Percentiles rank a stretch among this genome's conserved stretches.
Evolutionary conservation across 768 basidiomycete genomes (phyloP).

Genomic region (Termitomyces sp.): DNA sequence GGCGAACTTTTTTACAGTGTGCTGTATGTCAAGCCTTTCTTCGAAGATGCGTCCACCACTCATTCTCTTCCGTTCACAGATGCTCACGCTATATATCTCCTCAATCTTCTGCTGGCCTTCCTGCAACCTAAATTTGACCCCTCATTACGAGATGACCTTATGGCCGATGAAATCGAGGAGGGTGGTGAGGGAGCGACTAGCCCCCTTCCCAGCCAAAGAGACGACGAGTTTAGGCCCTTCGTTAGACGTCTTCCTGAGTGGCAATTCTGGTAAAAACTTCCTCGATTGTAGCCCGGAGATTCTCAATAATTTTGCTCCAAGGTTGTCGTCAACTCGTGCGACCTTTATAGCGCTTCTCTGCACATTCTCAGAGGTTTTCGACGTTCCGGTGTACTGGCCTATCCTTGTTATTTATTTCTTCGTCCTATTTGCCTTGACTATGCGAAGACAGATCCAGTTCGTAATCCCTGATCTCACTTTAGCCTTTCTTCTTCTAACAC

Average conservation of each 20-base stretch:
- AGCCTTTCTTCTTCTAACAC: constrained; percentile 5
- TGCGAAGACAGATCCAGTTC: constrained; percentile 95
- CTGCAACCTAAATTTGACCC: constrained; percentile 98
- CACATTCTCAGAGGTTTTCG: constrained; percentile 82
- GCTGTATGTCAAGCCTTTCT: constrained; percentile 52
- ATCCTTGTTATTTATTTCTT: constrained; percentile 98
- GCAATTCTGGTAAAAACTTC: constrained; percentile 79
- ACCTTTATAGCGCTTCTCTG: constrained; percentile 78
- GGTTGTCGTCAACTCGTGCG: constrained; percentile 91
- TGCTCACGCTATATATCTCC: constrained; percentile 91
- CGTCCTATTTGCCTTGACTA: constrained; percentile 90
- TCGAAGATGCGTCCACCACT: constrained; percentile 7
- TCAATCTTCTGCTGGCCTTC: constrained; percentile 96
- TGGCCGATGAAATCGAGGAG: constrained; percentile 94
- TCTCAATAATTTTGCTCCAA: constrained; percentile 27
- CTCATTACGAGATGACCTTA: constrained; percentile 87
- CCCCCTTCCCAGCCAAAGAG: constrained; percentile 65
- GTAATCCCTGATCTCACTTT: constrained; percentile 29
- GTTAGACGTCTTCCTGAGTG: constrained; percentile 94
- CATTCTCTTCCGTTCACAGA: constrained; percentile 40
- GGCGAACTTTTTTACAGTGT: constrained; percentile 41
- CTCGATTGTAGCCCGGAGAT: not conserved
- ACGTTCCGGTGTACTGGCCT: constrained; percentile 99
- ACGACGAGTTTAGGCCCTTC: constrained; percentile 98
- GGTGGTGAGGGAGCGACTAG: constrained; percentile 57